phyloP scores from a whole-genome alignment of 2,329 filamentous ascomycete genomes.

The Fusarium papillatum region DNA sequence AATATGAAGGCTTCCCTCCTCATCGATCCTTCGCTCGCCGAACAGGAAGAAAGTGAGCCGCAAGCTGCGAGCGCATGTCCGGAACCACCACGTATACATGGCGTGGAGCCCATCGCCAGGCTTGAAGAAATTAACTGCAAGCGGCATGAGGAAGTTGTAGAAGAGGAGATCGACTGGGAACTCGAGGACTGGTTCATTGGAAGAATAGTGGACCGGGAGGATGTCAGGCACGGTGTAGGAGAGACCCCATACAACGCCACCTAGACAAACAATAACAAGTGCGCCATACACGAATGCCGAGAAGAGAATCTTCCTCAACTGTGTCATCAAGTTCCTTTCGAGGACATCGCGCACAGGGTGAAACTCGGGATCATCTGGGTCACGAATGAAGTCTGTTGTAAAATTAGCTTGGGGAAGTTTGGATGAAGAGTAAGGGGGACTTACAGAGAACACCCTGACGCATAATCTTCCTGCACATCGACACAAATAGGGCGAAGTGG shows the following conservation, averaged over 20 bases:
- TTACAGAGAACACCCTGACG: conserved; percentile 91
- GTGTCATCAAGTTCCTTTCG: conserved; percentile 91
- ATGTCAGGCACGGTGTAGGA: conserved; percentile 76
- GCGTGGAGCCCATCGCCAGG: conserved; percentile 86
- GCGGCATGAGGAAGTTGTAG: conserved; percentile 96
- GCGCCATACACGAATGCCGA: conserved; percentile 96
- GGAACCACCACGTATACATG: conserved; percentile 98
- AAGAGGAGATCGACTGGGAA: conserved; percentile 95
- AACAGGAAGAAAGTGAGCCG: conserved; percentile 95
- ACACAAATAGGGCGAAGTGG: conserved; percentile 98
- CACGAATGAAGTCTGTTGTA: conserved; percentile 87
- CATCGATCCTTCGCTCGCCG: conserved; percentile 83
- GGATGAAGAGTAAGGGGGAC: conserved; percentile 48
- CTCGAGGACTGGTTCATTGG: conserved; percentile 91
- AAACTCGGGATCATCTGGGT: conserved; percentile 98
- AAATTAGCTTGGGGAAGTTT: conserved; percentile 22
- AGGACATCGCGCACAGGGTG: conserved; percentile 97
- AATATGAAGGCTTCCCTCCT: conserved; percentile 79
- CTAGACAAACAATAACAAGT: conserved; percentile 91
- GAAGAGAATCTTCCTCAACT: conserved; percentile 96
- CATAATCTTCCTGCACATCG: conserved; percentile 99
- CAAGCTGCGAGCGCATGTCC: conserved; percentile 82
- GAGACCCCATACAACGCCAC: conserved; percentile 96
- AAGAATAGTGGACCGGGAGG: conserved; percentile 93
- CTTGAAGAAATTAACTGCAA: conserved; percentile 86